Evolutionary conservation across 306 rosid species (phyloP), one percentile per base, ranked within the genome.

Genomic region (Hippophae tibetana): DNA sequence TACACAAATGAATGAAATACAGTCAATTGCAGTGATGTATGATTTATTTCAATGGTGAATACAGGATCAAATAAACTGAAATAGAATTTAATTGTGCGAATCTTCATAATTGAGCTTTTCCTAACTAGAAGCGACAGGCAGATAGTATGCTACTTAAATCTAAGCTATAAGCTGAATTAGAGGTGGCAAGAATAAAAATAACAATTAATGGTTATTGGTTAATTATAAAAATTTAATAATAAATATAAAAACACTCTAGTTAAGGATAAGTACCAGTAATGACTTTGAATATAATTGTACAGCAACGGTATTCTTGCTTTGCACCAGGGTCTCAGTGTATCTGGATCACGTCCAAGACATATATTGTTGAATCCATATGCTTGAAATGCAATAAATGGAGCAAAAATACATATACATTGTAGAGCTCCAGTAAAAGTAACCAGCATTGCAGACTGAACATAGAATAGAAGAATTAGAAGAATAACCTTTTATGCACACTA

Each of bases 311-410:
- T 73, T 63, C 84, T 78, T 71, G 87, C 93, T 74, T 85, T 92
- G 81, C 96, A 92, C 96, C 98, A 92, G 43, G 96, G 93, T 68
- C 95, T 83, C 74, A 43, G 49, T 65, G 80, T 79, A 68, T 80
- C 74, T 52, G 72, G 83, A 69, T 31, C 64, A 48, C 60, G 87
- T 46, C 86, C 87, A 45, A 64, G 62, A 54, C 96, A 92, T 53
- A 85, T 80, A 66, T 83, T 85, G 78, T 72, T 70, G 77, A 87
- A 92, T 56, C 93, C 98, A 54, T 92, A 92, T 44, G 89, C 82
- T 75, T 92, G 98, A 80, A 83, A 87, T 58, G 82, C 89, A 49
- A 78, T 9, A 68, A 92, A 87, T 43, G 93, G 98, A 69, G 74
- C 76, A 72, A 83, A 83, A 64, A 87, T 70, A 64, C 74, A 92